phyloP scores from a whole-genome alignment of 1,284 basidiomycete species.

The Acaromyces ingoldii region DNA sequence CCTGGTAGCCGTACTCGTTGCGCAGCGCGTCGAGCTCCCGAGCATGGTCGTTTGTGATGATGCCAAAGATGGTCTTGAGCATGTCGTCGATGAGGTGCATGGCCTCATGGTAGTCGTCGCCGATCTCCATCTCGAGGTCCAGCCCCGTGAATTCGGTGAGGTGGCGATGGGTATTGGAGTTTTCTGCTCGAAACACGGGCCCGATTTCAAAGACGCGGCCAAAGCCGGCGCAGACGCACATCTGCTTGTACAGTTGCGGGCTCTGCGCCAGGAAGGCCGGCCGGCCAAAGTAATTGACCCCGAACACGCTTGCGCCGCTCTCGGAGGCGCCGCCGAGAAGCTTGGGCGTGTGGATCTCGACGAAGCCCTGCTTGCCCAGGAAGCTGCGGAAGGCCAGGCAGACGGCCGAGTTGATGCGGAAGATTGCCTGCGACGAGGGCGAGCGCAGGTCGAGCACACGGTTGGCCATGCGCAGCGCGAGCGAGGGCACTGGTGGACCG shows the following conservation, averaged over 20 bases:
- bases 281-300: slow-evolving; percentile 47
- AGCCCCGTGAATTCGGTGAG: slow-evolving; percentile 48
- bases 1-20: slow-evolving; percentile 33
- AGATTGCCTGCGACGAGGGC: slow-evolving; percentile 41
- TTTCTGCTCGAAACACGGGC: slow-evolving; percentile 47
- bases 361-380: slow-evolving; percentile 30
- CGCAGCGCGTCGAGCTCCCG: slow-evolving; percentile 29
- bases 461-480: slow-evolving; percentile 39
- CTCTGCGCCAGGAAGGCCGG: slow-evolving; percentile 43
- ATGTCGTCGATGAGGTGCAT: slow-evolving; percentile 40
- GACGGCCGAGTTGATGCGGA: slow-evolving; percentile 42
- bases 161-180: slow-evolving; percentile 47
- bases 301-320: slow-evolving; percentile 43
- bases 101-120: slow-evolving; percentile 44
- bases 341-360: slow-evolving; percentile 49
- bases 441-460: slow-evolving; percentile 45
- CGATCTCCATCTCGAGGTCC: slow-evolving; percentile 47
- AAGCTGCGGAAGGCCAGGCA: slow-evolving; percentile 40
- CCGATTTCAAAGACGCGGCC: slow-evolving; percentile 47
- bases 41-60: slow-evolving; percentile 25
- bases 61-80: slow-evolving; percentile 42
- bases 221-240: slow-evolving; percentile 45
- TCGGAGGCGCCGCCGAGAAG: slow-evolving; percentile 46
- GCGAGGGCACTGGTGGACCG: no score
- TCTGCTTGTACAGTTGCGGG: slow-evolving; percentile 48